Evolutionary conservation across 768 basidiomycete species (phyloP), one percentile per base, ranked within the genome.

Genomic region (Trametes cubensis): DNA sequence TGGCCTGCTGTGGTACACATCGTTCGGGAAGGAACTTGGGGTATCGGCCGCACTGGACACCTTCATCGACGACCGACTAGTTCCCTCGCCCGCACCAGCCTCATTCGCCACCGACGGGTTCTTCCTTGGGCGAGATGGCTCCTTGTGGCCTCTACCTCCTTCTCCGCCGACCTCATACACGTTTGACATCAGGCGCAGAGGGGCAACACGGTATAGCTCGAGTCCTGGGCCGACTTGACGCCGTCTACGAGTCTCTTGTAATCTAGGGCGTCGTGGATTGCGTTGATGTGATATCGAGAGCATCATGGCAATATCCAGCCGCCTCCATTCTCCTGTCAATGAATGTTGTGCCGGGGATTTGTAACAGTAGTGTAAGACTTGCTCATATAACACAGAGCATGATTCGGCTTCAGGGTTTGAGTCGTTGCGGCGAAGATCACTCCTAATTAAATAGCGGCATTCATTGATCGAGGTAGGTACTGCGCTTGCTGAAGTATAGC

Each of bases 1-100:
- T 34, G 56, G 56, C 18, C 45, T 20, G 4, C 56, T 49, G 25
- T 58, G 56, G 56, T 58, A 58, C 44, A 47, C 46, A 21, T 48
- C 56, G 5, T 58, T 44, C 42, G 54, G 54, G 26, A 55, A 55
- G 44, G 54, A 55, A 7, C 13, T 56, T 4, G 48, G 48, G 25
- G 0, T 15, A 10, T 34, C 14, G 48, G 15, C 48, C 2, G 6
- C 48, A 26, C 25, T 17, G 48, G 23, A 17, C 26, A 6, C 10
- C 2, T 17, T 4, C 23, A 23, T 2, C 51, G 13, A 14, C 8
- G 38, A 7, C n/a, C 21, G 34, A 15, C 18, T 20, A 38, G 7
- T 5, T n/a, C n/a, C 7, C 28, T 7, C 17, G 50, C 10, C 34
- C 11, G 2, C 10, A 11, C 34, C 34, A n/a, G n/a, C n/a, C n/a